These are phyloP conservation scores for grape (Vitis vinifera) DNA, from an alignment of 164 flowering plant species.

Conservation along the genomic window DNA sequence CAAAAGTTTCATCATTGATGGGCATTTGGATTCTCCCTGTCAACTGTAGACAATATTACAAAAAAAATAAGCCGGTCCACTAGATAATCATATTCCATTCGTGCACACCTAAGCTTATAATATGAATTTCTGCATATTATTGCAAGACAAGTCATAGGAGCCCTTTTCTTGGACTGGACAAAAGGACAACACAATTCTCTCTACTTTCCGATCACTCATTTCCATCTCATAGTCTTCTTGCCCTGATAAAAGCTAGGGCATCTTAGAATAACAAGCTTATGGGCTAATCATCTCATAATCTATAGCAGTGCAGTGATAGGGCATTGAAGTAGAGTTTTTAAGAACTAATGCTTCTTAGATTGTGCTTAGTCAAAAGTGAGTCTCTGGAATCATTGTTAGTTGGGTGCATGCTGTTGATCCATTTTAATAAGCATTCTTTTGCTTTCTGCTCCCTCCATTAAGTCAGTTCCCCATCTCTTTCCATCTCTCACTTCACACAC, in stretches of 20 bases:
- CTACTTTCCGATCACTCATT: conserved; percentile 12
- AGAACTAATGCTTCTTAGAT: conserved; percentile 11
- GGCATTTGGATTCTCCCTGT: conserved; percentile 14
- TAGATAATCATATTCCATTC: conserved; percentile 18
- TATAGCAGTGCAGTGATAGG: conserved; percentile 30
- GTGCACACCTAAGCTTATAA: conserved; percentile 15
- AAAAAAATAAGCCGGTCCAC: conserved; percentile 7
- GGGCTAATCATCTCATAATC: conserved; percentile 14
- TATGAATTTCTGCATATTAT: conserved; percentile 3
- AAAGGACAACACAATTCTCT: conserved; percentile 2
- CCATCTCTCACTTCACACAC: not conserved
- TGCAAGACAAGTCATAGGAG: conserved; percentile 8
- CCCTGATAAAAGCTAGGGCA: not conserved
- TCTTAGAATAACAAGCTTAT: conserved; percentile 1
- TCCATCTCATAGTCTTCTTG: not conserved
- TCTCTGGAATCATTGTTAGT: conserved; percentile 33
- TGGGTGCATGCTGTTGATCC: conserved; percentile 13
- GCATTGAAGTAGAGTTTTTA: conserved; percentile 14
- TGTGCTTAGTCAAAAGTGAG: conserved; percentile 38
- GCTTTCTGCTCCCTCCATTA: conserved; percentile 34
- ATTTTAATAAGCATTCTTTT: conserved; percentile 25
- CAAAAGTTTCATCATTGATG: conserved; percentile 18
- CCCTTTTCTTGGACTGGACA: conserved; percentile 17
- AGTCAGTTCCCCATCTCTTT: conserved; percentile 1
- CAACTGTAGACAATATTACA: conserved; percentile 7